Base-by-base conservation (phyloP, 1,139 yeast species). In the Geotrichum klebahnii region DNA sequence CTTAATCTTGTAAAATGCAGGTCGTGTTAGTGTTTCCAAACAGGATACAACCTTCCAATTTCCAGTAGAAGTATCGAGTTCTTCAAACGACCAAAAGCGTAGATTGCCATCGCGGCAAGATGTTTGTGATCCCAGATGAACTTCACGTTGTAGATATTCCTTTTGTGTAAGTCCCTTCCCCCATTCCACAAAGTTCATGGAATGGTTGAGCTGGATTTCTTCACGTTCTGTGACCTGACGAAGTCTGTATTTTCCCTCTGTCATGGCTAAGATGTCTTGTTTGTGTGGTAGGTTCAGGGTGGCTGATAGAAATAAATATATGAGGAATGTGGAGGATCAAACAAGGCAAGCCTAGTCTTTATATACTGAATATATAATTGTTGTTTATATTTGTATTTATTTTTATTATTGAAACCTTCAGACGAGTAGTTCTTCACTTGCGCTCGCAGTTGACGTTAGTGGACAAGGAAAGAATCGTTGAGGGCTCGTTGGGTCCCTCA, bases 151-250 rank as follows among this genome's bases (percentile, higher is more conserved):
- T 17, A 65, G 46, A 52, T 67, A 67, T 35, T 64, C 59, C 3
- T 59, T 63, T 23, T 55, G 34, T 5, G 62, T 50, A 22, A 68
- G 52, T 5, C 60, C 61, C 6, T 56, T 52, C 24, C 66, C 72
- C 92, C 92, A 84, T 2, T 74, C 67, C 1, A 53, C 68, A 3
- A 77, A 69, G 62, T 80, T 81, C 53, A 74, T 72, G 19, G 59
- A 29, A 50, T 73, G 77, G 31, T 85, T 79, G 61, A 67, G 73
- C 40, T 73, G 68, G 46, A 79, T 74, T 31, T 71, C 61, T 29
- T 73, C 74, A 12, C 66, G 64, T 51, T 78, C 81, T 0, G 60
- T 53, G 31, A 55, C 17, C 40, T 48, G 44, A 33, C 53, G 46
- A 19, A 55, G 46, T 43, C 50, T 20, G 43, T 12, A 47, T 10